Conservation (phyloP, 2,329 filamentous ascomycete genomes). For the Penicillium griseofulvum region DNA sequence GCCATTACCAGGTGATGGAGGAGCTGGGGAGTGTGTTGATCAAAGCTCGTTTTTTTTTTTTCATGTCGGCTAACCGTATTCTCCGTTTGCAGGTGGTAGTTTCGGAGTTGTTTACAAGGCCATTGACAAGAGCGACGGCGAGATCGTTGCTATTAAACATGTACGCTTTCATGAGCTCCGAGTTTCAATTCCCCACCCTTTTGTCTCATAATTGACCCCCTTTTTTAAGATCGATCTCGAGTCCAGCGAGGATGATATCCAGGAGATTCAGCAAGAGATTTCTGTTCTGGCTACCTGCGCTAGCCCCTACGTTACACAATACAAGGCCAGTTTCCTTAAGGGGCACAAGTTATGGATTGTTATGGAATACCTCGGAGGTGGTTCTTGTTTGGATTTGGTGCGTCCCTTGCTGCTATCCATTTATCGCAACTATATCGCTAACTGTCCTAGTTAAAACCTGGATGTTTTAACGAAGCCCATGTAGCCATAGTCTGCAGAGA, state of each 20-base stretch:
- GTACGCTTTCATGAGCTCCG: constrained; percentile 51
- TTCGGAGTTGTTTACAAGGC: constrained; percentile 98
- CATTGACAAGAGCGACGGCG: constrained; percentile 83
- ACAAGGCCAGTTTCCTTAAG: constrained; percentile 93
- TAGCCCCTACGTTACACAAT: constrained; percentile 90
- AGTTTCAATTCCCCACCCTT: background rate
- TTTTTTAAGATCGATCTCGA: constrained; percentile 84
- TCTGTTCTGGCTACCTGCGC: constrained; percentile 91
- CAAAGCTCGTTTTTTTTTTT: background rate
- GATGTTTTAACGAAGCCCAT: constrained; percentile 80
- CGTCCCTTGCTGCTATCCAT: constrained; percentile 21
- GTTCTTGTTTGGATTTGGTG: constrained; percentile 91
- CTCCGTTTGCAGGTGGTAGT: constrained; percentile 67
- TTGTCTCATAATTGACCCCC: constrained; percentile 14
- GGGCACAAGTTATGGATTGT: constrained; percentile 99
- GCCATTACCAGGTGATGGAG: constrained; percentile 90
- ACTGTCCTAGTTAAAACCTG: constrained; percentile 72
- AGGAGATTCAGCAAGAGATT: constrained; percentile 97
- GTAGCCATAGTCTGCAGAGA: constrained; percentile 94
- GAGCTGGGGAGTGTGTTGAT: constrained; percentile 80
- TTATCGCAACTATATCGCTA: constrained; percentile 12
- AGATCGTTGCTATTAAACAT: constrained; percentile 95
- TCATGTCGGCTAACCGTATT: constrained; percentile 15
- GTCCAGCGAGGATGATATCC: constrained; percentile 96
- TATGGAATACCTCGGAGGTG: constrained; percentile 96